phyloP scores from a whole-genome alignment of 805 yeast genomes.

The Wickerhamomyces subpelliculosus region DNA sequence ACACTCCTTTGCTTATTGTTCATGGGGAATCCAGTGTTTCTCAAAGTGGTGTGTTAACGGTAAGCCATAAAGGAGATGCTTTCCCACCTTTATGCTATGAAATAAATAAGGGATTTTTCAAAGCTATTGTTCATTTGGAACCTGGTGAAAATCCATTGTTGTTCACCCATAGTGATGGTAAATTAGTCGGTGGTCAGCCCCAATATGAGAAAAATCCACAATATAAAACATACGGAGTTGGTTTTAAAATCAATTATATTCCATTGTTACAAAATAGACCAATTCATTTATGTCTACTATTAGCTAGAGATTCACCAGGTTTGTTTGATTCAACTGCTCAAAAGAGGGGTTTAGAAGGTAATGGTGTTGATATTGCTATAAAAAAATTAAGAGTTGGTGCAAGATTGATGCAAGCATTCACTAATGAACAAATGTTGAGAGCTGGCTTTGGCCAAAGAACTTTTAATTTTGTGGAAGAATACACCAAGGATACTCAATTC shows the following conservation, averaged over 20 bases:
- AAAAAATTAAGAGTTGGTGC: conserved; percentile 75
- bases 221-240: conserved; percentile 5
- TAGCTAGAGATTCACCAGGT: conserved; percentile 71
- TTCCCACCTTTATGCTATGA: conserved; percentile 67
- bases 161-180: conserved; percentile 40
- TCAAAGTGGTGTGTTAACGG: conserved; percentile 32
- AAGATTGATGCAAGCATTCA: conserved; percentile 84
- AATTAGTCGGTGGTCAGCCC: conserved; percentile 27
- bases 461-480: conserved; percentile 69
- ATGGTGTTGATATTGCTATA: conserved; percentile 63
- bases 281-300: conserved; percentile 68
- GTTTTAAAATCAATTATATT: conserved; percentile 36
- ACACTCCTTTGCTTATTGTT: conserved; percentile 41
- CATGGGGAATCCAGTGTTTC: conserved; percentile 37
- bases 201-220: conserved; percentile 1
- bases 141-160: conserved; percentile 58
- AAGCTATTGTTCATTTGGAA: conserved; percentile 63
- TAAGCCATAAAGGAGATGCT: conserved; percentile 32
- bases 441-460: conserved; percentile 74
- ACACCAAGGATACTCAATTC: conserved; percentile 45
- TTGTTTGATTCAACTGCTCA: conserved; percentile 62
- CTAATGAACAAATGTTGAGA: conserved; percentile 81
- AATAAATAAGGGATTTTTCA: conserved; percentile 63
- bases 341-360: conserved; percentile 45
- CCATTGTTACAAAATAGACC: conserved; percentile 65